These are phyloP conservation scores for Fusarium mangiferae DNA, from an alignment of 2,329 filamentous ascomycete genomes.

Conservation along the genomic window DNA sequence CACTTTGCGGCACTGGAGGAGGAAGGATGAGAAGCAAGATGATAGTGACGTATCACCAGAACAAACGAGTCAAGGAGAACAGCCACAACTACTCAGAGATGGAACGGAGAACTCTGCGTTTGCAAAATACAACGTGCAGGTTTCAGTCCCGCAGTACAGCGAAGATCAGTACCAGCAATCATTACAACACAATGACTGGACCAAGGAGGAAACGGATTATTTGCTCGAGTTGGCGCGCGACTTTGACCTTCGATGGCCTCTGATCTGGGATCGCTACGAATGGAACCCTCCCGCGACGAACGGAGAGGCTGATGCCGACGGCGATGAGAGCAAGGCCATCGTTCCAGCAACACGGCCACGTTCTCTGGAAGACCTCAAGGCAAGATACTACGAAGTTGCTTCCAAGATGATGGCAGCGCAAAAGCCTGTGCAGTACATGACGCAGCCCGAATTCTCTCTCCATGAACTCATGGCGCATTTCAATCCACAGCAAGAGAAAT, in stretches of 20 bases:
- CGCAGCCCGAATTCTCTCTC: conserved; percentile 80
- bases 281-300: conserved; percentile 64
- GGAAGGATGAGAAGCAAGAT: conserved; percentile 65
- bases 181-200: conserved; percentile 82
- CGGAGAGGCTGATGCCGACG: conserved; percentile 57
- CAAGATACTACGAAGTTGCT: conserved; percentile 88
- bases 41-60: conserved; percentile 42
- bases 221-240: conserved; percentile 78
- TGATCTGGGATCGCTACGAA: conserved; percentile 94
- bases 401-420: conserved; percentile 83
- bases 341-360: conserved; percentile 66
- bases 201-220: conserved; percentile 93
- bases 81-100: conserved; percentile 34
- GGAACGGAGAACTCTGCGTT: conserved; percentile 71
- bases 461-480: conserved; percentile 90
- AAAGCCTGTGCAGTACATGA: conserved; percentile 88
- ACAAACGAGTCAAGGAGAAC: conserved; percentile 39
- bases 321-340: conserved; percentile 63
- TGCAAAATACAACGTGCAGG: conserved; percentile 87
- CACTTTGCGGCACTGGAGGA: conserved; percentile 82
- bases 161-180: conserved; percentile 86
- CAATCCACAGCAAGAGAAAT: conserved; percentile 80
- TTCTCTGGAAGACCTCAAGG: conserved; percentile 90
- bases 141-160: conserved; percentile 82
- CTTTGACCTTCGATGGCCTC: conserved; percentile 88